A percentile compares a stretch with the other conserved stretches of the same genome.
Evolutionary conservation across 2,329 filamentous ascomycete species (phyloP).

Genomic region (Xylariomycetidae sp.): DNA sequence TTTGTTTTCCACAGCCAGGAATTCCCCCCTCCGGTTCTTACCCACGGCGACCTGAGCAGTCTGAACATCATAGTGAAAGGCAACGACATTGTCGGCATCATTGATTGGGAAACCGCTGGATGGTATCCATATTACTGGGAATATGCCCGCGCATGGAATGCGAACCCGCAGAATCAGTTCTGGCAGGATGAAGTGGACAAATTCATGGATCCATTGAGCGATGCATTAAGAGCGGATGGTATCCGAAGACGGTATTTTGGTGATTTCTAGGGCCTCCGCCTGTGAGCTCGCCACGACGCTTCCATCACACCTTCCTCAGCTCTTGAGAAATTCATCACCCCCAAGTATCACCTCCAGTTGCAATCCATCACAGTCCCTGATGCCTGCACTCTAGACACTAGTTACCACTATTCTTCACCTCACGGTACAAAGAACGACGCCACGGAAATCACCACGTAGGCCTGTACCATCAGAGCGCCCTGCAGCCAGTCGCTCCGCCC

Average conservation of each 20-base stretch:
- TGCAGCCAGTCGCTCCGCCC: no score
- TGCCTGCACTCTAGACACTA: no score
- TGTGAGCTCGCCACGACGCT: no score
- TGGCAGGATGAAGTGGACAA: conserved; percentile 12
- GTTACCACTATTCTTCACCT: no score
- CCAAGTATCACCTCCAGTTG: no score
- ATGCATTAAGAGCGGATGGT: conserved; percentile 13
- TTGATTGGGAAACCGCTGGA: conserved; percentile 8
- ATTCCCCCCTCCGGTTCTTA: conserved; percentile 6
- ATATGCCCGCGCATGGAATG: conserved; percentile 13
- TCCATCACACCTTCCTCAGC: no score
- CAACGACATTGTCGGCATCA: conserved; percentile 22
- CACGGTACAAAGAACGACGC: no score
- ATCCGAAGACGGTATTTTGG: conserved; percentile 14
- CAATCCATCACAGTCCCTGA: no score
- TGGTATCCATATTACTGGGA: conserved; percentile 16
- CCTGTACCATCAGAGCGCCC: no score
- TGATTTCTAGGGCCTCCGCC: conserved; percentile 12
- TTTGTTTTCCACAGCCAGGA: conserved; percentile 14
- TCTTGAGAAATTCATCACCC: no score
- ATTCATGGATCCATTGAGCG: conserved; percentile 11
- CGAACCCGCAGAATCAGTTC: conserved; percentile 9
- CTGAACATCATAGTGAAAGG: conserved; percentile 23
- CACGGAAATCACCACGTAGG: no score
- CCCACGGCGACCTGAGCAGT: conserved; percentile 24